Evolutionary conservation across 495 filamentous ascomycete genomes (phyloP).

Genomic region (Corynascus novoguineensis): DNA sequence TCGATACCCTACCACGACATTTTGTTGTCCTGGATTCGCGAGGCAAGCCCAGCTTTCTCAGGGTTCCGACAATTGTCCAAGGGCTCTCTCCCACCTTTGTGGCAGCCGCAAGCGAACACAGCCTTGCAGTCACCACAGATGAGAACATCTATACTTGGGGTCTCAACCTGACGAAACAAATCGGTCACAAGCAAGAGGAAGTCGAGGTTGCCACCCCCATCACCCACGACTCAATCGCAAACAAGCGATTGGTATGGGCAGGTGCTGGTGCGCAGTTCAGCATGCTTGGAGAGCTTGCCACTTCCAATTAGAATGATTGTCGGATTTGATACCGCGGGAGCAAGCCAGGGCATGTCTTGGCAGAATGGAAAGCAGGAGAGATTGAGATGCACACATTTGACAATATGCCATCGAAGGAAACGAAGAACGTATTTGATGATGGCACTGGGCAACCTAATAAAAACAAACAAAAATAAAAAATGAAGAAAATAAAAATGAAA

Average conservation of each 20-base stretch:
- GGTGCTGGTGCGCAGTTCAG: slow-evolving; percentile 61
- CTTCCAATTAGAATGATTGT: neutral
- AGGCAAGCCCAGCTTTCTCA: slow-evolving; percentile 16
- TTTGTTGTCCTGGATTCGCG: slow-evolving; percentile 37
- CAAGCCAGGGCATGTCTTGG: neutral
- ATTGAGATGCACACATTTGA: neutral
- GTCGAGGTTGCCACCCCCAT: slow-evolving; percentile 44
- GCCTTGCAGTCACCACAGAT: slow-evolving; percentile 48
- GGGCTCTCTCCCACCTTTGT: slow-evolving; percentile 26
- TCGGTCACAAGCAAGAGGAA: slow-evolving; percentile 52
- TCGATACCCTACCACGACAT: slow-evolving; percentile 45
- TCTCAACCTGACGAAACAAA: slow-evolving; percentile 59
- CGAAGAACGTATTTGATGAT: neutral
- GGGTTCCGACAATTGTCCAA: slow-evolving; percentile 17
- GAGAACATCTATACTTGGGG: slow-evolving; percentile 64
- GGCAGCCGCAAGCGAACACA: slow-evolving; percentile 50
- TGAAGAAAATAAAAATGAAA: neutral
- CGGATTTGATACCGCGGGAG: neutral
- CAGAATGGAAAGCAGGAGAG: neutral
- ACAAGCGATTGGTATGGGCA: slow-evolving; percentile 48
- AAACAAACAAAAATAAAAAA: neutral
- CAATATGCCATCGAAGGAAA: neutral
- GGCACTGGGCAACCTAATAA: neutral
- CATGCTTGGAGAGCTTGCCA: slow-evolving; percentile 38
- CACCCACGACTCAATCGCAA: slow-evolving; percentile 50